phyloP scores from a whole-genome alignment of 2,329 filamentous ascomycete species.

The Ophiostoma tasmaniense region DNA sequence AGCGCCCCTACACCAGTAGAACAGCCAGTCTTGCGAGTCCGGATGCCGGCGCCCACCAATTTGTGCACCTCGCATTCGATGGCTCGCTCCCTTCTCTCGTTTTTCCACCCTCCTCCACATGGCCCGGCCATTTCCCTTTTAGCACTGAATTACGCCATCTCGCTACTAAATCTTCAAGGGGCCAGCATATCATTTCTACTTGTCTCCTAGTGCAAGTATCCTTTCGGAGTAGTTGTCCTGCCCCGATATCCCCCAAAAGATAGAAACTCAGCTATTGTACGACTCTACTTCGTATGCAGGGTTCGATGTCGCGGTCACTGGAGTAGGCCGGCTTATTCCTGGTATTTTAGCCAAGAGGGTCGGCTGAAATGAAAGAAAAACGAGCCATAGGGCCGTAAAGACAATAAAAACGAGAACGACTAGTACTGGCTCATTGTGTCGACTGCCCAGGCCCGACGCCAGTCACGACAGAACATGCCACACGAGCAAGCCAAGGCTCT shows the following conservation, averaged over 20 bases:
- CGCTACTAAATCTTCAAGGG: not conserved
- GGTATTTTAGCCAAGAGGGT: not conserved
- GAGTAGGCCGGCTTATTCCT: not conserved
- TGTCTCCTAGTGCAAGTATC: not conserved
- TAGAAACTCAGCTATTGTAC: not conserved
- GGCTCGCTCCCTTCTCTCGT: not conserved
- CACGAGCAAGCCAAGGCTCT: not conserved
- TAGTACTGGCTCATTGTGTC: not conserved
- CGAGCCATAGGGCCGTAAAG: not conserved
- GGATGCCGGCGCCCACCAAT: not conserved
- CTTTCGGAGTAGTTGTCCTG: not conserved
- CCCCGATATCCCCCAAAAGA: not conserved
- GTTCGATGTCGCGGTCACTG: not conserved
- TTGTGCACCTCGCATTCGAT: not conserved
- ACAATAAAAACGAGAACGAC: not conserved
- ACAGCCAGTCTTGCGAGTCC: not conserved
- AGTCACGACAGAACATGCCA: not conserved
- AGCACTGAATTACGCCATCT: conserved; percentile 2
- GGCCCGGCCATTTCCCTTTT: not conserved
- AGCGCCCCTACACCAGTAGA: not conserved
- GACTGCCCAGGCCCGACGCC: not conserved
- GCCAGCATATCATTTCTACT: not conserved
- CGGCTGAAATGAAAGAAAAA: not conserved
- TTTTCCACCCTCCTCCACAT: not conserved
- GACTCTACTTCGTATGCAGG: not conserved